Conservation (phyloP, 2,329 filamentous ascomycete species). For the Eutypella sp. region DNA sequence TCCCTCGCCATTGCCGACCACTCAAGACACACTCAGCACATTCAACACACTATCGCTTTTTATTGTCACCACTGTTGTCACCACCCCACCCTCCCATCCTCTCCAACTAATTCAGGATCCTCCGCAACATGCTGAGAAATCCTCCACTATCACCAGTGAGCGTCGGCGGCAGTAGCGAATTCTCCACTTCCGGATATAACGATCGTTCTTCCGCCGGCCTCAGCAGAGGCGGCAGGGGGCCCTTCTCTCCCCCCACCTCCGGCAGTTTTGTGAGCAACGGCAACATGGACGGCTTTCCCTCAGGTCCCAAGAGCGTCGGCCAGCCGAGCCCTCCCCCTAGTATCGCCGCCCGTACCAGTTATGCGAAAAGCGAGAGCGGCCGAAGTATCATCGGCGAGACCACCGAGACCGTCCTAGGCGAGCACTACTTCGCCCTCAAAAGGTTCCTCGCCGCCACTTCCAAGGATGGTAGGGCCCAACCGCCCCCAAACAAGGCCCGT, state of each 20-base stretch:
- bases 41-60: no score
- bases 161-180: constrained; percentile 78
- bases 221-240: constrained; percentile 28
- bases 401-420: constrained; percentile 58
- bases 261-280: constrained; percentile 47
- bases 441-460: constrained; percentile 66
- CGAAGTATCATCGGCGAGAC: constrained; percentile 57
- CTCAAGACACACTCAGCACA: no score
- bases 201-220: not conserved
- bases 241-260: constrained; percentile 66
- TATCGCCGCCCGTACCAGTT: constrained; percentile 78
- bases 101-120: no score
- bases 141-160: constrained; percentile 75
- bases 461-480: constrained; percentile 69
- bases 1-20: no score
- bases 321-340: constrained; percentile 84
- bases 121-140: not conserved
- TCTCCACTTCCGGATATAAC: constrained; percentile 56
- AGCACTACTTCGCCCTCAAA: constrained; percentile 79
- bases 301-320: constrained; percentile 51
- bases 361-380: constrained; percentile 61
- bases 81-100: no score
- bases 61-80: no score
- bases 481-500: constrained; percentile 79
- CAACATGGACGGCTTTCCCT: constrained; percentile 57